These are phyloP conservation scores for Ophiocordyceps camponoti-rufipedis DNA, from an alignment of 2,329 filamentous ascomycete genomes.

Conservation along the genomic window DNA sequence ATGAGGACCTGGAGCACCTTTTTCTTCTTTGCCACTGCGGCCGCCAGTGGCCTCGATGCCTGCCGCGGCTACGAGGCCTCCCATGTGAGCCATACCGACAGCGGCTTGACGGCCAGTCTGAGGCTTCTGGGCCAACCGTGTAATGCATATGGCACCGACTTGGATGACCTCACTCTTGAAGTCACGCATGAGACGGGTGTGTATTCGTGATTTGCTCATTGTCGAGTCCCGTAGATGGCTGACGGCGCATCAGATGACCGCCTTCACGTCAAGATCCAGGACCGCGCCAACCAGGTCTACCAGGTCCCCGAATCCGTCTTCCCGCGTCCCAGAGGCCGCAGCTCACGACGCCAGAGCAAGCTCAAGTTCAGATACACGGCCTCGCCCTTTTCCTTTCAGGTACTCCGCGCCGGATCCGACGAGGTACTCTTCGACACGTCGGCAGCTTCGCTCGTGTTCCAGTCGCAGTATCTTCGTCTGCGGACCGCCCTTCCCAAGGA, in stretches of 20 bases:
- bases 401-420: slow-evolving; percentile 22
- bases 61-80: slow-evolving; percentile 54
- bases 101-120: slow-evolving; percentile 50
- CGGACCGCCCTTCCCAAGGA: slow-evolving; percentile 50
- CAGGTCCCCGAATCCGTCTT: slow-evolving; percentile 56
- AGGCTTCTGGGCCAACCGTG: slow-evolving; percentile 51
- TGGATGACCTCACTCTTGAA: slow-evolving; percentile 45
- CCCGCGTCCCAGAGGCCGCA: slow-evolving; percentile 24
- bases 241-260: slow-evolving; percentile 31
- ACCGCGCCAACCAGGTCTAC: slow-evolving; percentile 50
- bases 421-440: slow-evolving; percentile 53
- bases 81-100: slow-evolving; percentile 32
- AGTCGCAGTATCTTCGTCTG: slow-evolving; percentile 59
- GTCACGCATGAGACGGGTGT: slow-evolving; percentile 25
- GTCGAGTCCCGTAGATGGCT: not conserved
- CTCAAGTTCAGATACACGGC: slow-evolving; percentile 26
- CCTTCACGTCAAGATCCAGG: slow-evolving; percentile 59
- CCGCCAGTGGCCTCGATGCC: slow-evolving; percentile 12
- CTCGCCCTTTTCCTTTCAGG: slow-evolving; percentile 48
- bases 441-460: slow-evolving; percentile 49
- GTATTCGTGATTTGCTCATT: slow-evolving; percentile 13
- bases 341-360: slow-evolving; percentile 14
- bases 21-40: not conserved
- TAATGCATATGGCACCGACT: slow-evolving; percentile 62
- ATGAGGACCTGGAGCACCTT: not conserved